Evolutionary conservation across 2,329 filamentous ascomycete species (phyloP), one percentile per base, ranked within the genome.

Genomic region (Cytospora piceicola): DNA sequence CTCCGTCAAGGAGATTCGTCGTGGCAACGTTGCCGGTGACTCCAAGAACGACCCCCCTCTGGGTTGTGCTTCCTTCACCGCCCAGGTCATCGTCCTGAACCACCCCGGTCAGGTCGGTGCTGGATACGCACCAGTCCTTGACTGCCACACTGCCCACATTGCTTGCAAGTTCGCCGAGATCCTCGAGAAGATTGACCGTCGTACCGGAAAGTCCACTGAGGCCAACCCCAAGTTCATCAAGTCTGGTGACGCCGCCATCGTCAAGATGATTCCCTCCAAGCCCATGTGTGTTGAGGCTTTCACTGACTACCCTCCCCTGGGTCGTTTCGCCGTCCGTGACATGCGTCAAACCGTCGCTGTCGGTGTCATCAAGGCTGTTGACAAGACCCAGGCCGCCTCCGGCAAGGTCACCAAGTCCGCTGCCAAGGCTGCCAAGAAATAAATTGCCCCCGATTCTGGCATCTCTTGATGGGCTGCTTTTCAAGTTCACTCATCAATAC

Each of bases 241-340:
- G 93, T 97, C 94, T 78, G 95, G 95, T 91, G 95, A 99, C 83
- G 94, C 95, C 75, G 94, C 94, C 83, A 99, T 99, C 86, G 95
- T 99, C 87, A 98, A 97, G 93, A 98, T 99, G 95, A 81, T 97
- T 88, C 95, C 95, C 81, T 97, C 94, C 87, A 99, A 99, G 94
- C 95, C 95, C 81, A 99, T 99, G 95, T 99, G 95, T 84, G 95
- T 99, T 83, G 95, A 99, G 93, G 87, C 95, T 77, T 99, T 98
- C 93, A 97, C 94, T 78, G 93, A 97, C 80, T 99, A 98, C 89
- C 94, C 95, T 79, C 95, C 95, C 83, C 93, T 99, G 77, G 95
- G 95, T 82, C 94, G 95, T 90, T 99, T 99, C 89, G 95, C 95
- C 82, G 95, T 99, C 88, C 94, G 94, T 91, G 94, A 97, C 86